Conservation (phyloP, 768 basidiomycete species). For the Mycena latifolia region DNA sequence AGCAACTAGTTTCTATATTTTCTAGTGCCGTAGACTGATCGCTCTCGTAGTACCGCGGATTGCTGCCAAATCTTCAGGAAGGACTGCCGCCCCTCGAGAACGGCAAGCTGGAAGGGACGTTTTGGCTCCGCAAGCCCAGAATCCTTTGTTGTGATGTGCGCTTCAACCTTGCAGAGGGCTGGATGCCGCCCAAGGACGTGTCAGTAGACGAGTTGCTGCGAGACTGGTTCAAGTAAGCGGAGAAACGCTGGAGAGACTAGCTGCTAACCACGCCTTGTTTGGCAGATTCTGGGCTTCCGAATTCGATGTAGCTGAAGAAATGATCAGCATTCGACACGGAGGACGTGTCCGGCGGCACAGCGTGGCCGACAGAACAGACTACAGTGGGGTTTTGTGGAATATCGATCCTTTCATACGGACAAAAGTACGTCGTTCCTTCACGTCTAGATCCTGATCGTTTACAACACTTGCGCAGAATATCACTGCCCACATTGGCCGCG, state of each 20-base stretch:
- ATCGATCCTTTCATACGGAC: slow-evolving; percentile 56
- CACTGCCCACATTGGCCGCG: slow-evolving; percentile 17
- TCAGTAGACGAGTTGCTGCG: slow-evolving; percentile 42
- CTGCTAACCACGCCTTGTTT: slow-evolving; percentile 9
- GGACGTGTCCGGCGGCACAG: slow-evolving; percentile 43
- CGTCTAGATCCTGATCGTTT: background rate
- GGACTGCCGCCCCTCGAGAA: slow-evolving; percentile 38
- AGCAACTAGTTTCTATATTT: slow-evolving; percentile 15
- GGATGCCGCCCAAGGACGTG: slow-evolving; percentile 30
- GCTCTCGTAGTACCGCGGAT: slow-evolving; percentile 50
- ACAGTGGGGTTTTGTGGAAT: slow-evolving; percentile 40
- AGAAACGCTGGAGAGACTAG: slow-evolving; percentile 10
- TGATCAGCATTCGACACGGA: slow-evolving; percentile 56
- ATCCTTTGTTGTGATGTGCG: slow-evolving; percentile 46
- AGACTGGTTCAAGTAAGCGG: slow-evolving; percentile 56
- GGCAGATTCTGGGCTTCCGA: slow-evolving; percentile 60
- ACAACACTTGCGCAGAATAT: slow-evolving; percentile 32
- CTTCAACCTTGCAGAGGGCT: slow-evolving; percentile 34
- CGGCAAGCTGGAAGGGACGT: slow-evolving; percentile 35
- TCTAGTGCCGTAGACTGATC: background rate
- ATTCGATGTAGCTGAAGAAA: slow-evolving; percentile 47
- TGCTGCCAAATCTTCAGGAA: slow-evolving; percentile 68
- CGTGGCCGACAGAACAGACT: background rate
- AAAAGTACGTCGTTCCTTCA: slow-evolving; percentile 44
- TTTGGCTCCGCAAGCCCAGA: slow-evolving; percentile 47